Evolutionary conservation across 2,329 filamentous ascomycete species (phyloP), one percentile per base, ranked within the genome.

Genomic region (Lachnellula cervina): DNA sequence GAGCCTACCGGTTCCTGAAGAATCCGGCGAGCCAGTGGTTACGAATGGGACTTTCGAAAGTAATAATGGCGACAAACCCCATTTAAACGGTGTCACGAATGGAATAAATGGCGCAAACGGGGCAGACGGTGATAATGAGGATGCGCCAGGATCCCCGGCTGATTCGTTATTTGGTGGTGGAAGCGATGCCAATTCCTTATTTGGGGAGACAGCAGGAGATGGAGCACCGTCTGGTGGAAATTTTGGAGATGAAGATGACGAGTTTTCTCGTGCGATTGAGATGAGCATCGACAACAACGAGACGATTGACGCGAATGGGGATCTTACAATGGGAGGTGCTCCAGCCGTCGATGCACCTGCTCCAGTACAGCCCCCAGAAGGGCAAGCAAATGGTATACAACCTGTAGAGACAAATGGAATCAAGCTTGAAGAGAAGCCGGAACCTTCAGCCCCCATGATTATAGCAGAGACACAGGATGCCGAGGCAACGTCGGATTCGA

Each of bases 231-330:
- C 71, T 68, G 76, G 80, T 23, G 85, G 82, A 45, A 74, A 71
- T 4, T 95, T 90, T 69, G 88, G 88, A 13, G 90, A 96, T 44
- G 90, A 96, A 42, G 90, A 95, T 56, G 86, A 91, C 63, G 89
- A 92, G 61, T 91, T 95, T 63, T 86, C 86, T 3, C 77, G 85
- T 54, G 87, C 87, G 1, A 87, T 96, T 72, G 84, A 84, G 38
- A 76, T 66, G 17, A 64, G 58, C 45, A 59, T 67, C n/a, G 65
- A 66, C 37, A 57, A 66, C 40, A 60, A 60, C 23, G 62, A 64
- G n/a, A 58, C 43, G 1, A 37, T 56, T 5, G 64, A 67, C 52
- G 56, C 63, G 11, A 65, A 63, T 34, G 63, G 61, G 2, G 67
- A 70, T 58, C 44, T 66, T 4, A 54, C 54, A 16, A 68, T 69